Evolutionary conservation across 768 basidiomycete genomes (phyloP).

Genomic region (Suillus discolor): DNA sequence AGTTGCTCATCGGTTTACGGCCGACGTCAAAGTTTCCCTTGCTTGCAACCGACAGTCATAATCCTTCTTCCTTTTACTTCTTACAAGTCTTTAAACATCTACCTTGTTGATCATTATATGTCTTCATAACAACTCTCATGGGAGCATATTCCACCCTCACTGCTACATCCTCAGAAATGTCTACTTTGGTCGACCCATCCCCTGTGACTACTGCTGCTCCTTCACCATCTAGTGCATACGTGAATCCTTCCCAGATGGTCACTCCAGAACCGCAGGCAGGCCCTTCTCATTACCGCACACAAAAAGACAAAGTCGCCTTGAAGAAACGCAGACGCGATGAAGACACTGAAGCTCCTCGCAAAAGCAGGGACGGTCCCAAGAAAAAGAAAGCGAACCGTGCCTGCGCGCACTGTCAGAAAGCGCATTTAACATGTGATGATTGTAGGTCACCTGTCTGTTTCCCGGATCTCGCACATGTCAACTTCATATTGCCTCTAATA

Average conservation of each 20-base stretch:
- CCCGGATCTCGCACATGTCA: constrained; percentile 16
- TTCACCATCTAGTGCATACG: constrained; percentile 32
- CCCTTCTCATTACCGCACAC: constrained; percentile 23
- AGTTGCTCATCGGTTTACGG: constrained; percentile 22
- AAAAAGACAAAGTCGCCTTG: constrained; percentile 42
- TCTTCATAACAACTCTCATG: constrained; percentile 16
- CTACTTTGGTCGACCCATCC: constrained; percentile 14
- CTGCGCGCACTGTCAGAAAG: constrained; percentile 95
- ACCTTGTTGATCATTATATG: constrained; percentile 13
- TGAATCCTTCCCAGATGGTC: constrained; percentile 45
- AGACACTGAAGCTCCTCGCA: constrained; percentile 59
- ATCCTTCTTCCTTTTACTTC: background rate
- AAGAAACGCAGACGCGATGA: constrained; percentile 66
- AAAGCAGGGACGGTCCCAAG: constrained; percentile 76
- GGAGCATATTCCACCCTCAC: constrained; percentile 6
- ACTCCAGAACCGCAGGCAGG: constrained; percentile 40
- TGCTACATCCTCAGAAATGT: constrained; percentile 11
- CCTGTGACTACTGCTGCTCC: constrained; percentile 17
- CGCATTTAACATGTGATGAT: constrained; percentile 98
- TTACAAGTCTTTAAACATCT: background rate
- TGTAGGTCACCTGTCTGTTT: constrained; percentile 54
- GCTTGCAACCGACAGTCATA: constrained; percentile 2
- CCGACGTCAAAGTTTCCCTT: constrained; percentile 19
- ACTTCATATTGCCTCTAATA: constrained; percentile 35
- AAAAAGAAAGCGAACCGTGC: constrained; percentile 96